Conservation (phyloP, 129 eudicot genomes). For the Ambrosia artemisiifolia region DNA sequence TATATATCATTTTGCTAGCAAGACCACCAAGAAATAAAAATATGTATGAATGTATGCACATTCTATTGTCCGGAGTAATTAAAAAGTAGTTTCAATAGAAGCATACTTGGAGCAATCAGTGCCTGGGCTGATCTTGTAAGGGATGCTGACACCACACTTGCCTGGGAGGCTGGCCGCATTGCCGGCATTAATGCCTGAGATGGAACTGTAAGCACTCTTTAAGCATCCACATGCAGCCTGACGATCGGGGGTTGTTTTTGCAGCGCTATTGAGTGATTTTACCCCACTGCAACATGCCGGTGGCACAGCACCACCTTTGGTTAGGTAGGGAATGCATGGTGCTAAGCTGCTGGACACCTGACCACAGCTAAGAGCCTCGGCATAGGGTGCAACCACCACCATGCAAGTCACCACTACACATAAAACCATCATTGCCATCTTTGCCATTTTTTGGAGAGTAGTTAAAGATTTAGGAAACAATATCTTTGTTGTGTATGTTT, state of each 20-base stretch:
- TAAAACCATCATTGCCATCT: neutral
- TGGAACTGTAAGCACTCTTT: conserved; percentile 4
- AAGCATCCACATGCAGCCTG: conserved; percentile 31
- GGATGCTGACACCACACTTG: conserved; percentile 15
- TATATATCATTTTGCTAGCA: too few relatives aligned
- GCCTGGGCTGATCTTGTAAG: conserved; percentile 38
- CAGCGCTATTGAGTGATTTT: conserved; percentile 8
- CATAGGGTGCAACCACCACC: conserved; percentile 6
- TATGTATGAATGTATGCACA: too few relatives aligned
- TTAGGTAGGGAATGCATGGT: conserved; percentile 1
- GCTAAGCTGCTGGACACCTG: neutral
- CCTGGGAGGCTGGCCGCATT: conserved; percentile 33
- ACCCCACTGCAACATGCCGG: conserved; percentile 29
- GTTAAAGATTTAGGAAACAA: neutral
- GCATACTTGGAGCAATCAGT: conserved; percentile 45
- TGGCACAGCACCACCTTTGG: neutral
- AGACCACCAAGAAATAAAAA: too few relatives aligned
- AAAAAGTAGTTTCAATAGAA: neutral
- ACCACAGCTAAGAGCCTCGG: conserved; percentile 9
- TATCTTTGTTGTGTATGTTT: neutral
- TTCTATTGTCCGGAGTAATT: too few relatives aligned
- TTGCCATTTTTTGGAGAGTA: too few relatives aligned
- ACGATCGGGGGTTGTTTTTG: conserved; percentile 33
- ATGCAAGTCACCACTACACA: neutral
- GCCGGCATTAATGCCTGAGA: neutral